A percentile compares a stretch with the other conserved stretches of the same genome.
Conservation (phyloP, 2,329 filamentous ascomycete genomes). For the Penicillium janthinellum region DNA sequence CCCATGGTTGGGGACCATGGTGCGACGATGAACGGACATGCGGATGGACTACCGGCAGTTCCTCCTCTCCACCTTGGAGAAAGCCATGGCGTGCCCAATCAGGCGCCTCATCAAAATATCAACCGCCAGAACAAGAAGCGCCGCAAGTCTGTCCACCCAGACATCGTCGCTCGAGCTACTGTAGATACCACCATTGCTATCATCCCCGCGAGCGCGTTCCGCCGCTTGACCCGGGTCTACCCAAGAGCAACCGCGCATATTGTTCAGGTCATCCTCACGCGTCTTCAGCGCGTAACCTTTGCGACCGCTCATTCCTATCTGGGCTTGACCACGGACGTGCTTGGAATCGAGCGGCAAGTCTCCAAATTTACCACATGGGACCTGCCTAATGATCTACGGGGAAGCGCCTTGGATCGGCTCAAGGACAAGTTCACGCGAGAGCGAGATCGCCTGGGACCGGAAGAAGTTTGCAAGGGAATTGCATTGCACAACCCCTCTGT, state of each 20-base stretch:
- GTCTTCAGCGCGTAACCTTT: constrained; percentile 90
- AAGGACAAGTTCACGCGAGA: constrained; percentile 93
- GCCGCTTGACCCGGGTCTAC: constrained; percentile 87
- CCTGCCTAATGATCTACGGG: constrained; percentile 85
- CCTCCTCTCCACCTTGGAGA: constrained; percentile 74
- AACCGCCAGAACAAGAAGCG: constrained; percentile 35
- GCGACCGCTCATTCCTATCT: constrained; percentile 94
- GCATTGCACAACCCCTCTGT: constrained; percentile 81
- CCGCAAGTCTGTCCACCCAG: constrained; percentile 81
- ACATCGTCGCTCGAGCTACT: constrained; percentile 93
- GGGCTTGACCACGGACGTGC: constrained; percentile 84
- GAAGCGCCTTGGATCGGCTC: constrained; percentile 76
- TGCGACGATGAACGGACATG: constrained; percentile 27
- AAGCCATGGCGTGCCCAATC: constrained; percentile 29
- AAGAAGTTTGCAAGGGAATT: constrained; percentile 88
- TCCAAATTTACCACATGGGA: constrained; percentile 89
- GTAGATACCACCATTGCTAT: constrained; percentile 98
- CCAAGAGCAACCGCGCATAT: constrained; percentile 97
- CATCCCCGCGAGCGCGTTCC: constrained; percentile 94
- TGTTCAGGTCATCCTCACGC: constrained; percentile 92
- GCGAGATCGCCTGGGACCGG: constrained; percentile 75
- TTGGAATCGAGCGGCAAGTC: constrained; percentile 92
- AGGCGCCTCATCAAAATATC: constrained; percentile 29
- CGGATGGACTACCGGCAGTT: constrained; percentile 59
- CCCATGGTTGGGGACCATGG: constrained; percentile 24